A percentile compares a stretch with the other conserved stretches of the same genome.
Conservation (phyloP, 139 green algal species). For the Volvox africanus region DNA sequence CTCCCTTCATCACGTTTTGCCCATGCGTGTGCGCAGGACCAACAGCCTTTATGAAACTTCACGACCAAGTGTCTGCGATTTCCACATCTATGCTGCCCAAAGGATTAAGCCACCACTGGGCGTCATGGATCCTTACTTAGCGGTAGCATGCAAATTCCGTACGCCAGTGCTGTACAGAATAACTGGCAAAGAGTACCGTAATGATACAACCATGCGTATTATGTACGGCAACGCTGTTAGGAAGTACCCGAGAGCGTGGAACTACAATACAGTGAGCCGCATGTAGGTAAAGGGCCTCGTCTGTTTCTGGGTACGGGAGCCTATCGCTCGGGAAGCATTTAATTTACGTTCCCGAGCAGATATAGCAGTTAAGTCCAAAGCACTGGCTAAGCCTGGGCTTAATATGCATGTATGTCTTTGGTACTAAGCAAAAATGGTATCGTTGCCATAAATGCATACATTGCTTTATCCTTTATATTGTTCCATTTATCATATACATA, state of each 20-base stretch:
- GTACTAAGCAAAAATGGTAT: no score
- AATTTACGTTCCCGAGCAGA: background rate
- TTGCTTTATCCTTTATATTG: no score
- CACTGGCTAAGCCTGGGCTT: no score
- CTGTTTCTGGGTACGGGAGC: background rate
- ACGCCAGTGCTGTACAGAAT: background rate
- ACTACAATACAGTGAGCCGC: background rate
- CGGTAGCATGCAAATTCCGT: background rate
- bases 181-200: slow-evolving; percentile 3
- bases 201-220: slow-evolving; percentile 13
- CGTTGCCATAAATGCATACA: no score
- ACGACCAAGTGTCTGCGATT: slow-evolving; percentile 37
- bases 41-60: background rate
- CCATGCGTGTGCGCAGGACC: no score
- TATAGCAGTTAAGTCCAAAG: no score
- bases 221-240: background rate
- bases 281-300: background rate
- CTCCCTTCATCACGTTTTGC: no score
- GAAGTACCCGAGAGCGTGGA: background rate
- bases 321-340: background rate
- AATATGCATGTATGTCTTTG: no score
- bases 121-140: background rate
- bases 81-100: slow-evolving; percentile 11
- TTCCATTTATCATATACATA: no score
- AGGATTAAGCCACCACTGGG: background rate